Conservation (phyloP, 2,329 filamentous ascomycete species). For the Herpotrichia juniperi region DNA sequence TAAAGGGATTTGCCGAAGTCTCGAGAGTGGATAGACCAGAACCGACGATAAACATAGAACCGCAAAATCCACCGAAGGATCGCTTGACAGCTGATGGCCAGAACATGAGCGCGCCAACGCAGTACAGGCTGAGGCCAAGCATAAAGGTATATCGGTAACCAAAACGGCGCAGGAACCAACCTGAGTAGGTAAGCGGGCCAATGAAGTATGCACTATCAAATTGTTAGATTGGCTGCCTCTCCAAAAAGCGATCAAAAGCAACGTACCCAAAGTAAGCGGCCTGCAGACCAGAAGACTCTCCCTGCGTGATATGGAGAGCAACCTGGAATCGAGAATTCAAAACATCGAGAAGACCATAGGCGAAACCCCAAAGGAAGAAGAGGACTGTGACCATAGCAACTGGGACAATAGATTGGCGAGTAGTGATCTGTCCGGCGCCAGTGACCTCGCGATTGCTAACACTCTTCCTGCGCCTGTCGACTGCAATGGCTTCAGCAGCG, state of each 20-base stretch:
- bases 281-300: conserved; percentile 66
- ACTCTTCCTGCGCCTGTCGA: conserved; percentile 39
- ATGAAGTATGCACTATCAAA: conserved; percentile 57
- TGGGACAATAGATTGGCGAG: conserved; percentile 55
- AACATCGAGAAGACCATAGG: conserved; percentile 53
- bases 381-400: conserved; percentile 54
- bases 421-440: conserved; percentile 48
- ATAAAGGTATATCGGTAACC: conserved; percentile 86
- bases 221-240: background rate
- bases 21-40: conserved; percentile 76
- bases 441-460: conserved; percentile 43
- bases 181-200: conserved; percentile 59
- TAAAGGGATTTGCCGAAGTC: conserved; percentile 79
- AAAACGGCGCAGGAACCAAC: conserved; percentile 70
- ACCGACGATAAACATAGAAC: conserved; percentile 73
- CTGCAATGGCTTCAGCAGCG: conserved; percentile 38
- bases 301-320: conserved; percentile 52
- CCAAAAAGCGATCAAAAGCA: background rate
- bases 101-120: conserved; percentile 76
- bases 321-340: conserved; percentile 53
- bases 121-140: conserved; percentile 71
- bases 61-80: conserved; percentile 77
- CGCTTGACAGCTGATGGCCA: conserved; percentile 79
- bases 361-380: conserved; percentile 61
- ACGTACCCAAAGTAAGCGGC: conserved; percentile 67